A percentile compares a stretch with the other conserved stretches of the same genome.
These are phyloP conservation scores for Podosphaera aphanis DNA, from an alignment of 2,329 filamentous ascomycete species.

Conservation along the genomic window DNA sequence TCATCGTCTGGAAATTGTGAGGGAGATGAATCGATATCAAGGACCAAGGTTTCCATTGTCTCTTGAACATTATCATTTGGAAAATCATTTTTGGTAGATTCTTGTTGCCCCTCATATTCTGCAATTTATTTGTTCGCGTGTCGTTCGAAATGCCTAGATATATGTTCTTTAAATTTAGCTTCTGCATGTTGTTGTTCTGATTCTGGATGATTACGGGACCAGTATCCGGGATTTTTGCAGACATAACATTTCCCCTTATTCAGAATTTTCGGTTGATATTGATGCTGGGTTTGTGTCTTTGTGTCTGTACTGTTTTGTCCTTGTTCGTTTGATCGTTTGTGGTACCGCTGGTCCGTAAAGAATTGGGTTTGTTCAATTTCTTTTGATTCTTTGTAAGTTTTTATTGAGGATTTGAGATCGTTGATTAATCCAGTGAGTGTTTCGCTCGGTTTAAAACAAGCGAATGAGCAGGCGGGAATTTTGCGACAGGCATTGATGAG, in stretches of 20 bases:
- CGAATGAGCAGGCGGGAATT: neutral
- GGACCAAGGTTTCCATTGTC: neutral
- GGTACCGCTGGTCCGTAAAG: neutral
- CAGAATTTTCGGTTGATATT: neutral
- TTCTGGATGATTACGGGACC: neutral
- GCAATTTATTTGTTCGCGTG: neutral
- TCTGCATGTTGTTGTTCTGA: neutral
- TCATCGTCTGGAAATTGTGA: neutral
- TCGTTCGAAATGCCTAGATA: neutral
- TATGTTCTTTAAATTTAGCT: neutral
- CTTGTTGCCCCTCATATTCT: neutral
- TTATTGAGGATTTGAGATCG: neutral
- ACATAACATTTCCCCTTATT: neutral
- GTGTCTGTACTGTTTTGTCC: neutral
- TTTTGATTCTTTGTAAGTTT: neutral
- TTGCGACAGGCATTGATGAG: neutral
- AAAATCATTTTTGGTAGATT: constrained; percentile 1
- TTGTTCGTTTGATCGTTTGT: neutral
- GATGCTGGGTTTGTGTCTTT: neutral
- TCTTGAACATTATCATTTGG: constrained; percentile 1
- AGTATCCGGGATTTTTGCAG: neutral
- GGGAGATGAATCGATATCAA: neutral
- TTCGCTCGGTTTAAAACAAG: neutral
- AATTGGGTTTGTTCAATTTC: neutral
- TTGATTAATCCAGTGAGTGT: neutral